Evolutionary conservation across 139 green algal genomes (phyloP).

Genomic region (Deuterostichococcus epilithicus): DNA sequence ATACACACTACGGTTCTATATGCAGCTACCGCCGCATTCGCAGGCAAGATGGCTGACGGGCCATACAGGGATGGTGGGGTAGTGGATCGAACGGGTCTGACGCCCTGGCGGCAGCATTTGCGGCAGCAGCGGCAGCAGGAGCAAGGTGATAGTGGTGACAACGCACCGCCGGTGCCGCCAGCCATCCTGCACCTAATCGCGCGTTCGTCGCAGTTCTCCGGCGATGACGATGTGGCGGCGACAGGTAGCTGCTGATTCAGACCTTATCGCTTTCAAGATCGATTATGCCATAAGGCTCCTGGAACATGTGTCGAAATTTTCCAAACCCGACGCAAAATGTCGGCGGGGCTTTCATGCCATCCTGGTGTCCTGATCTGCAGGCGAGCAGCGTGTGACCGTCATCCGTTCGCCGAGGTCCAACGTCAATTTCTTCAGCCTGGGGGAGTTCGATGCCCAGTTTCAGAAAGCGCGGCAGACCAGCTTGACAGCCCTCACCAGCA

Average conservation of each 20-base stretch:
- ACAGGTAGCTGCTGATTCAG: slow-evolving; percentile 11
- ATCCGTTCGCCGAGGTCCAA: slow-evolving; percentile 65
- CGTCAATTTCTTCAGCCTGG: slow-evolving; percentile 69
- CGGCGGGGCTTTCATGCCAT: too few species aligned
- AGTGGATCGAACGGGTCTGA: slow-evolving; percentile 69
- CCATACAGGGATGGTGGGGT: slow-evolving; percentile 81
- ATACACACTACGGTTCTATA: too few species aligned
- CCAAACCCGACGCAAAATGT: too few species aligned
- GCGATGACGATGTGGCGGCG: slow-evolving; percentile 54
- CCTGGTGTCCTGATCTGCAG: too few species aligned
- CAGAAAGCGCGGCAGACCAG: neutral
- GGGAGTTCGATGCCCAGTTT: slow-evolving; percentile 50
- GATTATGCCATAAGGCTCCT: neutral
- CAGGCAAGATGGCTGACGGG: slow-evolving; percentile 20
- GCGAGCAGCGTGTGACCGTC: slow-evolving; percentile 44
- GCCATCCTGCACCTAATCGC: slow-evolving; percentile 83
- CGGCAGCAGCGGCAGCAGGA: neutral
- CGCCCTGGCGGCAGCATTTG: slow-evolving; percentile 58
- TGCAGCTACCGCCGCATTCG: neutral
- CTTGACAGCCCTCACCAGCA: neutral
- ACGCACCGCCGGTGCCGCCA: slow-evolving; percentile 19
- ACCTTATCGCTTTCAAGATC: neutral
- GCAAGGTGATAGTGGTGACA: neutral
- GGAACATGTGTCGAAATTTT: neutral
- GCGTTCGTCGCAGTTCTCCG: slow-evolving; percentile 72